phyloP scores from a whole-genome alignment of 169 alveolate genomes.

The Eimeria maxima region DNA sequence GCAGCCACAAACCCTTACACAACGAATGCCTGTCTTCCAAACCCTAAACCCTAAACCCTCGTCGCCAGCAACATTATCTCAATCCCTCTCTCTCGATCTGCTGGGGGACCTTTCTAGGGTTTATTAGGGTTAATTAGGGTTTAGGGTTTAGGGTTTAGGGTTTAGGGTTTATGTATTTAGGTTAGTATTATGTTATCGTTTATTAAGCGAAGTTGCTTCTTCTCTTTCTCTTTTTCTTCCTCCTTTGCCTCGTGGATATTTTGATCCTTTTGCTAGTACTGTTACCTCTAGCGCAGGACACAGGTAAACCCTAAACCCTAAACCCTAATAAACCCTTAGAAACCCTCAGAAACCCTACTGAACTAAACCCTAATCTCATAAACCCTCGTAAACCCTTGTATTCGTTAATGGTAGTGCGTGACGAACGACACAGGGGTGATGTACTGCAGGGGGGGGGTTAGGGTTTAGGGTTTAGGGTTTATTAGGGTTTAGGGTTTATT shows the following conservation, averaged over 20 bases:
- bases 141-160: slow-evolving; percentile 31
- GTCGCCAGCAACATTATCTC: too few relatives aligned
- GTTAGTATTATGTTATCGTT: slow-evolving; percentile 10
- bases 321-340: slow-evolving; percentile 24
- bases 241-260: slow-evolving; percentile 8
- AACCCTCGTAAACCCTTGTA: background rate
- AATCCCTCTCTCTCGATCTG: too few relatives aligned
- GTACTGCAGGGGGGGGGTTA: background rate
- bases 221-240: background rate
- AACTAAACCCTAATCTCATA: background rate
- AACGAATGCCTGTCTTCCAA: background rate
- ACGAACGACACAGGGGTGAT: background rate
- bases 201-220: background rate
- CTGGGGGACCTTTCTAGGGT: background rate
- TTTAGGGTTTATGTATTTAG: slow-evolving; percentile 11
- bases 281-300: background rate
- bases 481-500: slow-evolving; percentile 6
- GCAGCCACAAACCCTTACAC: too few relatives aligned
- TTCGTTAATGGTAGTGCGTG: background rate
- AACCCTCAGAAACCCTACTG: too few relatives aligned
- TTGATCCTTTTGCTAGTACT: slow-evolving; percentile 18
- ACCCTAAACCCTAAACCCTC: too few relatives aligned
- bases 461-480: background rate
- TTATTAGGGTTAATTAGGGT: too few relatives aligned
- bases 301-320: slow-evolving; percentile 36